Percentiles rank a stretch among this genome's conserved stretches.
These are phyloP conservation scores for Aleurites moluccanus DNA, from an alignment of 441 rosid species.

Conservation along the genomic window DNA sequence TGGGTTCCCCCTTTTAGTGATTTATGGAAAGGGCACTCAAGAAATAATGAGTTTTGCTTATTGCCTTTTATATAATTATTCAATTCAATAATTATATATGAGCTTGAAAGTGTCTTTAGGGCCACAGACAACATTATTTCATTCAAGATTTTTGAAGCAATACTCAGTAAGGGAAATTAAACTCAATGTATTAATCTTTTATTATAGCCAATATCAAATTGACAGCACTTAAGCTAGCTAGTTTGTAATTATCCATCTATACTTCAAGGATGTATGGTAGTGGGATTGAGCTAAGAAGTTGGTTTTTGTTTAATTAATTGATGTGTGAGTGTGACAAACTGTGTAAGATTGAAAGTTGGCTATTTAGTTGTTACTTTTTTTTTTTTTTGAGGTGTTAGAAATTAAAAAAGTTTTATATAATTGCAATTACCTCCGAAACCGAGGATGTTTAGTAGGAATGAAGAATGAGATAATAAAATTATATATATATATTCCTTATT, in stretches of 20 bases:
- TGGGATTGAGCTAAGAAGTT: neutral
- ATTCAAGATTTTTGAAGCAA: constrained; percentile 1
- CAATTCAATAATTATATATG: neutral
- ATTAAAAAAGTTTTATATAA: too few relatives aligned
- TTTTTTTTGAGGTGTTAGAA: too few relatives aligned
- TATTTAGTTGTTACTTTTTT: too few relatives aligned
- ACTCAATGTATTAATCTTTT: neutral
- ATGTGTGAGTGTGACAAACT: neutral
- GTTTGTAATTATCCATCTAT: neutral
- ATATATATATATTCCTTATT: neutral
- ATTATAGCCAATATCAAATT: neutral
- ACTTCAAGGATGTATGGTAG: neutral
- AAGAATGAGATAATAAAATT: neutral
- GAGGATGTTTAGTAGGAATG: neutral
- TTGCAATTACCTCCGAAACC: too few relatives aligned
- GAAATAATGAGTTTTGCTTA: neutral
- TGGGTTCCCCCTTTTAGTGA: neutral
- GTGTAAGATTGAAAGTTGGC: neutral
- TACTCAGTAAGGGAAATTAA: neutral
- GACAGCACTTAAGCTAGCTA: neutral
- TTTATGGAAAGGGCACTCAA: neutral
- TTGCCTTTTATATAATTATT: neutral
- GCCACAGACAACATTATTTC: constrained; percentile 19
- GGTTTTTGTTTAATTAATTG: neutral
- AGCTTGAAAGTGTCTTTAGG: neutral